phyloP scores from a whole-genome alignment of 371 early-diverging fungal genomes.

The Mortierella sp. region DNA sequence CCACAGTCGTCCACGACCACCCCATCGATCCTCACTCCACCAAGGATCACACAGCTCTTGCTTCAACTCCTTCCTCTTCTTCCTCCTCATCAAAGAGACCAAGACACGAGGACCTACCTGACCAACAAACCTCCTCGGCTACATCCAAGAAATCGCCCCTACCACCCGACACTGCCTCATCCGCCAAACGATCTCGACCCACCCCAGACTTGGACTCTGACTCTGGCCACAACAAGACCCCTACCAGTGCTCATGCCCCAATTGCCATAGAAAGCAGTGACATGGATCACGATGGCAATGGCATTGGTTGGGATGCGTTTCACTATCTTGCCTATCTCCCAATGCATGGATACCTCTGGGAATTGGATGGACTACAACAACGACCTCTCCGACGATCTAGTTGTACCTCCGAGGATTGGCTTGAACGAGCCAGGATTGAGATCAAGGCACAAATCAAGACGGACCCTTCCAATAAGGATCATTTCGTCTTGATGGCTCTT shows the following conservation, averaged over 20 bases:
- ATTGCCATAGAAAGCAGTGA: no score
- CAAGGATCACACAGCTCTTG: no score
- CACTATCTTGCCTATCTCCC: conserved; percentile 58
- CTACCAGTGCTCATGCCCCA: no score
- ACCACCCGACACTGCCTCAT: no score
- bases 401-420: not conserved
- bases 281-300: no score
- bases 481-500: conserved; percentile 19
- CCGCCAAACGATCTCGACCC: no score
- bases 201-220: no score
- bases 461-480: conserved; percentile 3
- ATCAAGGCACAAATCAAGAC: conserved; percentile 3
- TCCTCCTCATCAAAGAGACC: no score
- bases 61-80: no score
- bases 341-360: conserved; percentile 57
- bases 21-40: not conserved
- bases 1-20: not conserved
- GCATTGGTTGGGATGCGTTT: conserved; percentile 22
- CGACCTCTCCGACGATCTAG: conserved; percentile 37
- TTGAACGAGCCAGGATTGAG: conserved; percentile 4
- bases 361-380: conserved; percentile 60
- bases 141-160: not conserved
- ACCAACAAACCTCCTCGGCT: not conserved
- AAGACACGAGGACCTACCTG: conserved; percentile 1
- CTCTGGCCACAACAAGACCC: no score